phyloP scores from a whole-genome alignment of 2,329 filamentous ascomycete species.

The Lomentospora prolificans region DNA sequence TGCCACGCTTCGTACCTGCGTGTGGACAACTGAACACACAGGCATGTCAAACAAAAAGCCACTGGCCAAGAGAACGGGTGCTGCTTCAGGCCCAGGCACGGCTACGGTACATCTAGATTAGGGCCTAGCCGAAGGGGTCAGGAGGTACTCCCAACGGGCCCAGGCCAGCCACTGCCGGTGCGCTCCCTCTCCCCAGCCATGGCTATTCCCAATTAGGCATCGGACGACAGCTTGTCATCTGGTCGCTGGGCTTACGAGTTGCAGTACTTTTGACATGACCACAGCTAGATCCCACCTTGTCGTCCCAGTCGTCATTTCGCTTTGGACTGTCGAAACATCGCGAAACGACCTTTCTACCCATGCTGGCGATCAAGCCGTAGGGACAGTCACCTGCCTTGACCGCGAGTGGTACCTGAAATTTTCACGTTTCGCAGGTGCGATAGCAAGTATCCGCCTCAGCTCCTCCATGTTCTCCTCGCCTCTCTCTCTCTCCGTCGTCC shows the following conservation, averaged over 20 bases:
- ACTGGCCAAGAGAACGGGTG: not conserved
- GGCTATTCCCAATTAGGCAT: not conserved
- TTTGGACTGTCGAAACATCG: slow-evolving; percentile 7
- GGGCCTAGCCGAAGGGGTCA: not conserved
- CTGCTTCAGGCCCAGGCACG: not conserved
- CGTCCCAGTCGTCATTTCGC: not conserved
- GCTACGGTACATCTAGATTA: not conserved
- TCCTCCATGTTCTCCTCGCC: not conserved
- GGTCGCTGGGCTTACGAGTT: not conserved
- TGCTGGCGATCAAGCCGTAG: slow-evolving; percentile 5
- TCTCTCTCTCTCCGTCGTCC: not conserved
- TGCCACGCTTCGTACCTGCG: not conserved
- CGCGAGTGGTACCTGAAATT: not conserved
- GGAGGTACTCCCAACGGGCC: not conserved
- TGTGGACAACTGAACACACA: too few relatives aligned
- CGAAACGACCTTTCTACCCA: slow-evolving; percentile 6
- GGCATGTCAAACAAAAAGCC: not conserved
- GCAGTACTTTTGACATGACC: not conserved
- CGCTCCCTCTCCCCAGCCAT: not conserved
- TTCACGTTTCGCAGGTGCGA: not conserved
- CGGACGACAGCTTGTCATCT: slow-evolving; percentile 6
- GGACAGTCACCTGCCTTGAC: not conserved
- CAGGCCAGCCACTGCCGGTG: not conserved
- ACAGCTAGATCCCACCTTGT: not conserved
- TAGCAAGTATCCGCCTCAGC: not conserved